These are phyloP conservation scores for Fusarium verrucosum DNA, from an alignment of 2,329 filamentous ascomycete species.

Conservation along the genomic window DNA sequence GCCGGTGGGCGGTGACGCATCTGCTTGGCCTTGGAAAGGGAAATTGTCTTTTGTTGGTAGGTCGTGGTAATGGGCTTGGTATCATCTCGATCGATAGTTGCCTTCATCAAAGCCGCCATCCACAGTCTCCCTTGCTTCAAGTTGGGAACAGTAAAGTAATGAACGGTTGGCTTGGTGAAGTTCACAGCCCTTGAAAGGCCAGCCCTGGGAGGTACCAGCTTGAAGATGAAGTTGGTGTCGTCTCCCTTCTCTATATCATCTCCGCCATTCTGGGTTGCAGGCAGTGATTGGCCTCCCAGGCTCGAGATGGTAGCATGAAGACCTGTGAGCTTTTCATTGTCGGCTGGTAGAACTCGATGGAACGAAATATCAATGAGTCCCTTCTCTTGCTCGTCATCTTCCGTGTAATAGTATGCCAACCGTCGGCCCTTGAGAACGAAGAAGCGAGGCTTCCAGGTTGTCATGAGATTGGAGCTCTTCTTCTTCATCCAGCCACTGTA, in stretches of 20 bases:
- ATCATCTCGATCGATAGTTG: conserved; percentile 93
- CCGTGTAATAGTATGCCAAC: conserved; percentile 94
- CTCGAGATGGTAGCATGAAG: conserved; percentile 92
- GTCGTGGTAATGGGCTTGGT: conserved; percentile 83
- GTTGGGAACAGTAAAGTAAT: conserved; percentile 96
- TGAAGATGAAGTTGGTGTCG: conserved; percentile 94
- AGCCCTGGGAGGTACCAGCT: conserved; percentile 88
- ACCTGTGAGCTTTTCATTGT: conserved; percentile 88
- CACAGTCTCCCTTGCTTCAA: conserved; percentile 87
- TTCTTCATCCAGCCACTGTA: conserved; percentile 99
- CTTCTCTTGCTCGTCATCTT: conserved; percentile 90
- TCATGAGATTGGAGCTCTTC: conserved; percentile 94
- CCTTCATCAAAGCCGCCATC: conserved; percentile 99
- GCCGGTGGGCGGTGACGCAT: conserved; percentile 92
- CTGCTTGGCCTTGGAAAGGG: conserved; percentile 83
- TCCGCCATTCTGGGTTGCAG: conserved; percentile 60
- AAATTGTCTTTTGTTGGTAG: conserved; percentile 97
- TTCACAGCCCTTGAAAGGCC: conserved; percentile 91
- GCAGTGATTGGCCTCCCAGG: conserved; percentile 56
- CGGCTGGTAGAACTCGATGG: conserved; percentile 93
- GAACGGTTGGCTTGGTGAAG: conserved; percentile 96
- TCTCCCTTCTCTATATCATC: conserved; percentile 58
- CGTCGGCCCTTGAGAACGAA: conserved; percentile 93
- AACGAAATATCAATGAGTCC: conserved; percentile 98
- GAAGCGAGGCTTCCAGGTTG: conserved; percentile 96